These are phyloP conservation scores for Tulasnella sp. DNA, from an alignment of 768 basidiomycete genomes.

Conservation along the genomic window DNA sequence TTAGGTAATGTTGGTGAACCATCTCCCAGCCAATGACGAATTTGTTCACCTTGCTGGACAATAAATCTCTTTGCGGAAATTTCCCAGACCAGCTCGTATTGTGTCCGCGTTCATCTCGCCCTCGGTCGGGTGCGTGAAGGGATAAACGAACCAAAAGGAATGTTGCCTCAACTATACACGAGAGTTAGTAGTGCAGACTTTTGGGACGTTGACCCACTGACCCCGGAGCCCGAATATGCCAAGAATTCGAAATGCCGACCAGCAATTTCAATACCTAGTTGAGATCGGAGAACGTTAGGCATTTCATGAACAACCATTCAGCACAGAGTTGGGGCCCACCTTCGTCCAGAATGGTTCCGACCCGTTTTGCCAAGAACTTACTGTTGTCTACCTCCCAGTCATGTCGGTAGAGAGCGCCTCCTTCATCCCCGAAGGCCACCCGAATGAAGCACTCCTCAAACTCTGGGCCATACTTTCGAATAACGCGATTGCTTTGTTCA, in stretches of 20 bases:
- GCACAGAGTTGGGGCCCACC: neutral
- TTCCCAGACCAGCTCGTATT: conserved; percentile 59
- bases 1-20: neutral
- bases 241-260: conserved; percentile 21
- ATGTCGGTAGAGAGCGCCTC: neutral
- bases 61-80: conserved; percentile 45
- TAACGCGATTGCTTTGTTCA: conserved; percentile 18
- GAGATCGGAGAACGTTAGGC: neutral
- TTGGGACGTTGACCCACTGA: neutral
- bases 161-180: conserved; percentile 30
- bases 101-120: conserved; percentile 45
- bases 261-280: conserved; percentile 8
- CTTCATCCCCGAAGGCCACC: conserved; percentile 19
- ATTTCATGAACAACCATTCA: neutral
- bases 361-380: conserved; percentile 9
- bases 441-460: conserved; percentile 18
- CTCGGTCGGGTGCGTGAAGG: conserved; percentile 26
- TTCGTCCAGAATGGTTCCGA: neutral
- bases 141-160: conserved; percentile 19
- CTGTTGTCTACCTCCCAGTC: conserved; percentile 15
- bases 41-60: conserved; percentile 51
- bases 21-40: neutral
- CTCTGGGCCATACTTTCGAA: neutral
- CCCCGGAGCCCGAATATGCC: conserved; percentile 17
- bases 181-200: conserved; percentile 45